Evolutionary conservation across 495 filamentous ascomycete genomes (phyloP).

Genomic region (Penicillium paxilli): DNA sequence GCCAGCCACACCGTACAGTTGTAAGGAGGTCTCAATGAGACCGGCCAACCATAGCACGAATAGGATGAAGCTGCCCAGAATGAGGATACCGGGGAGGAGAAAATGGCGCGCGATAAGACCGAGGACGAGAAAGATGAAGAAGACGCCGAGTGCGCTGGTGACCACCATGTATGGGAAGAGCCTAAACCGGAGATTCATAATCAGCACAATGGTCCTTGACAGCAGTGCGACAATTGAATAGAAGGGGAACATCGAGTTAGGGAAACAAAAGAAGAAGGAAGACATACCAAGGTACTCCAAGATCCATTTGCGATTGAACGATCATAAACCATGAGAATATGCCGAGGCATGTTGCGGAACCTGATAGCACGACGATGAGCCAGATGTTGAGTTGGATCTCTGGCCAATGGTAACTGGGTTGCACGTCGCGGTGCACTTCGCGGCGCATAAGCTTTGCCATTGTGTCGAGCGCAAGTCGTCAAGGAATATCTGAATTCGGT

Average conservation of each 20-base stretch:
- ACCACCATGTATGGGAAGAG: constrained; percentile 92
- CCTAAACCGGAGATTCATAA: constrained; percentile 50
- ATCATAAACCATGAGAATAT: constrained; percentile 83
- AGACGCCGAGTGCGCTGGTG: constrained; percentile 63
- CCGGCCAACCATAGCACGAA: constrained; percentile 92
- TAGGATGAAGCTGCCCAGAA: constrained; percentile 89
- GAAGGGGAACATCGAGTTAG: no score
- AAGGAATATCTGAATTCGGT: neutral
- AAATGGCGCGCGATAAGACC: constrained; percentile 73
- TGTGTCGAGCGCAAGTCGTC: neutral
- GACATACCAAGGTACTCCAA: constrained; percentile 80
- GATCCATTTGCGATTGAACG: constrained; percentile 68
- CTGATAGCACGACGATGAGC: constrained; percentile 83
- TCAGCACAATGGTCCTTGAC: no score
- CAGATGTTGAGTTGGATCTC: constrained; percentile 90
- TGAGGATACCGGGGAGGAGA: constrained; percentile 85
- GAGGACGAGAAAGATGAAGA: constrained; percentile 72
- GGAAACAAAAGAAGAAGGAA: constrained; percentile 16
- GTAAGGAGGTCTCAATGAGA: constrained; percentile 83
- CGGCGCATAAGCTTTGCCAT: constrained; percentile 28
- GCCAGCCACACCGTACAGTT: constrained; percentile 78
- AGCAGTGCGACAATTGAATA: no score
- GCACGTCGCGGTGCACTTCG: constrained; percentile 31
- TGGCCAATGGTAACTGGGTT: constrained; percentile 89
- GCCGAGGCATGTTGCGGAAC: constrained; percentile 76